Evolutionary conservation across 257 asterid species (phyloP).

Genomic region (Rehmannia glutinosa): DNA sequence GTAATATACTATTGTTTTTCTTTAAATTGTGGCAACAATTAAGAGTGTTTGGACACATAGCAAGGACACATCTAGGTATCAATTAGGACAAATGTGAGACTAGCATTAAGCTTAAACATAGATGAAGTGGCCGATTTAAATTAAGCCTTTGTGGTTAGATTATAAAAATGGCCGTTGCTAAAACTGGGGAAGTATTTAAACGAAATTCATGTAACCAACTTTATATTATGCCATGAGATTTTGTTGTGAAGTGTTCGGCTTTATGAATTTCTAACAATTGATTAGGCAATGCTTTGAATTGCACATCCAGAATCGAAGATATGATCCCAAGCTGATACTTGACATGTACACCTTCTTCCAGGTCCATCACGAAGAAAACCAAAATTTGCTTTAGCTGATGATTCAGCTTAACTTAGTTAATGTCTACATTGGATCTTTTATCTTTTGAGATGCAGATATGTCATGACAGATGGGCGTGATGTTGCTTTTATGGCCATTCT

Average conservation of each 20-base stretch:
- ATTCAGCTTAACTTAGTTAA: neutral
- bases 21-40: neutral
- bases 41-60: neutral
- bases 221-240: neutral
- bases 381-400: neutral
- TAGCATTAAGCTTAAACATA: neutral
- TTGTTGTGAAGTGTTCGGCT: neutral
- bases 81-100: slow-evolving; percentile 4
- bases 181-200: neutral
- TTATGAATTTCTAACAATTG: neutral
- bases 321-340: no score
- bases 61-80: neutral
- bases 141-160: neutral
- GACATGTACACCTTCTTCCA: no score
- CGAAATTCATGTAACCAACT: neutral
- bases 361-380: no score
- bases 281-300: neutral
- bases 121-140: neutral
- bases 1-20: neutral
- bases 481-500: neutral
- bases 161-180: neutral
- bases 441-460: neutral
- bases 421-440: neutral
- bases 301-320: no score
- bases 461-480: neutral